Evolutionary conservation across 139 green algal genomes (phyloP), one percentile per base, ranked within the genome.

Genomic region (Astrephomene gubernaculifera): DNA sequence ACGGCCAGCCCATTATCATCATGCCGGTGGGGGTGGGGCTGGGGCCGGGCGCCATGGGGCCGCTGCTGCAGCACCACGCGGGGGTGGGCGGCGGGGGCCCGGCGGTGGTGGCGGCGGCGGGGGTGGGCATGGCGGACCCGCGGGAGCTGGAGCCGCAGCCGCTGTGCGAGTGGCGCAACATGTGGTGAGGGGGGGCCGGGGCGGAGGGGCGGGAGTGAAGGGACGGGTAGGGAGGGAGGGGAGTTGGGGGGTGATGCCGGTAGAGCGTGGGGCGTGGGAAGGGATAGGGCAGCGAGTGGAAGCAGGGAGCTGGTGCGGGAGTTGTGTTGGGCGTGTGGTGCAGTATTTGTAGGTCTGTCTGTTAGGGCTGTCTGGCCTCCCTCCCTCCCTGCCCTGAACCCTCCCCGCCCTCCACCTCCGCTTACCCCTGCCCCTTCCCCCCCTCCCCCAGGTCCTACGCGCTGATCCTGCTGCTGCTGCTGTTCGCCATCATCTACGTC

Each of bases 121-220:
- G 74, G 22, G 74, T 82, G 53, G 64, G 36, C 19, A 29, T 72
- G 65, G 39, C 54, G 4, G 74, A 82, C 53, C 54, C 74, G 14
- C 38, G 76, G 27, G 76, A 83, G 17, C 38, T 82, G 53, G 76
- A 73, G 60, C 76, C 76, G 60, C 76, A 44, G 38, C 60, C 76
- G 57, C 76, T 83, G 60, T 85, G 79, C 79, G 79, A 85, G 61
- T 85, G 79, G 79, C 79, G 79, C 33, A 85, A 85, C 43, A 85
- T 85, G 79, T 85, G 79, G 79, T 83, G 60, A n/a, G 75, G 41
- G 4, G 21, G 38, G 29, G 10, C 14, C 5, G 7, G 22, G 35
- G 22, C 6, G 49, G 33, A 33, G 0, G 31, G 45, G 52, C 1
- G 71, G 71, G 31, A 24, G 22, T 45, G n/a, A 1, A 21, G 49